Percentiles rank a stretch among this genome's conserved stretches.
Conservation (phyloP, 2,329 filamentous ascomycete species). For the Fusarium nelsonii region DNA sequence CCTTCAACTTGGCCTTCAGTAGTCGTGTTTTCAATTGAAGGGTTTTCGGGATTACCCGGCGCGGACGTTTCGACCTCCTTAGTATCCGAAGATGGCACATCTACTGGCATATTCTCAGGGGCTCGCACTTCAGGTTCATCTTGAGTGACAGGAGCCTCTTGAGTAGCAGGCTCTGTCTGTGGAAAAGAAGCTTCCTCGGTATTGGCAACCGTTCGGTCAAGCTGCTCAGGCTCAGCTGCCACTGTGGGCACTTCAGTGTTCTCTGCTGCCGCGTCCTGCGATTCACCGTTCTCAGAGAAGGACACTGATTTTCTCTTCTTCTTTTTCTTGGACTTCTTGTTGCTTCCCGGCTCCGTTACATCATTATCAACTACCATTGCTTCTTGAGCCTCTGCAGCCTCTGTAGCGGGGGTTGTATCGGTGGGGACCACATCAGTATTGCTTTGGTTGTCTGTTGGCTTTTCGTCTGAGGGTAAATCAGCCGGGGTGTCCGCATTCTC, state of each 20-base stretch:
- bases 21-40: constrained; percentile 3
- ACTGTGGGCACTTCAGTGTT: constrained; percentile 11
- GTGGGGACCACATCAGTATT: not conserved
- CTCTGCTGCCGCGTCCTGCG: constrained; percentile 21
- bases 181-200: constrained; percentile 5
- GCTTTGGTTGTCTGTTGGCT: not conserved
- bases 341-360: constrained; percentile 16
- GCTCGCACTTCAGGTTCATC: not conserved
- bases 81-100: not conserved
- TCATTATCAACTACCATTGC: constrained; percentile 35
- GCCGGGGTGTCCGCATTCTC: constrained; percentile 1
- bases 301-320: constrained; percentile 50
- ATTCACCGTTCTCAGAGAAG: constrained; percentile 26
- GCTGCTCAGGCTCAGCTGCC: constrained; percentile 27
- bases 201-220: constrained; percentile 2
- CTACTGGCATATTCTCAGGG: not conserved
- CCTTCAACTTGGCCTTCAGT: constrained; percentile 20
- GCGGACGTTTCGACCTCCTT: constrained; percentile 12
- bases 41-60: not conserved
- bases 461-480: constrained; percentile 1
- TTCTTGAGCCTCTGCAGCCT: constrained; percentile 10
- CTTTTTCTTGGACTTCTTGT: constrained; percentile 49
- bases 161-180: not conserved
- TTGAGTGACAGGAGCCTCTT: not conserved
- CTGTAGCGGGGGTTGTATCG: not conserved